Base-by-base conservation (phyloP, 208 protist genomes). In the Paratrypanosoma confusum region DNA sequence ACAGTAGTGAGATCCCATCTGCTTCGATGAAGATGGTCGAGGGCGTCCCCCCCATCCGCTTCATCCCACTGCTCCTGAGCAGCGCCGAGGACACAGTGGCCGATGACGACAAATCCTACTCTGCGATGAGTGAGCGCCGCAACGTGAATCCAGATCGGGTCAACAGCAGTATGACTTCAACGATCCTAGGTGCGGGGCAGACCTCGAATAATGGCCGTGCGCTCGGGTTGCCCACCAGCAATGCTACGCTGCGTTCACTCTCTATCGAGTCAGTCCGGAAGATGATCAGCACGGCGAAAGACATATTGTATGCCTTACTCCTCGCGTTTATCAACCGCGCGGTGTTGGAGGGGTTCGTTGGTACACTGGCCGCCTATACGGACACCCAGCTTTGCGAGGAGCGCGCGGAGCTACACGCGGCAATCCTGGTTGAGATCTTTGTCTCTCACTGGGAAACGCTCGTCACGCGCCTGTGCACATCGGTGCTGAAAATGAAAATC, bases 401-500 rank as follows among this genome's bases (percentile, higher is more conserved):
- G 48, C 44, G 49, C 31, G 48, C 78, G 13, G 83, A 93, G 55
- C 60, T 93, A 39, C 77, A 82, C 54, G 79, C 79, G 6, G 75
- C 83, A 1, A 54, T 80, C 14, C 57, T 87, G 20, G 71, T 87
- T 29, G 76, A 93, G 40, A 60, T 87, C 25, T 57, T 93, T 33
- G 39, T 93, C 22, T 59, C 58, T 6, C 79, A 93, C 55, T 87
- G 72, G 79, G 68, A 84, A 47, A 61, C 51, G 16, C 67, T 77
- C 39, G 81, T 93, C 76, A 47, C 38, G 21, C 46, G 54, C 11
- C 64, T 93, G 8, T 71, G 56, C 29, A 65, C 72, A 14, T 42
- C 73, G 20, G 67, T 89, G 33, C 65, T 70, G 41, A 72, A 74
- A 27, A 80, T 93, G 23, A 93, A 93, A 41, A 59, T 87, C 7